Evolutionary conservation across 2,329 filamentous ascomycete species (phyloP).

Genomic region (Diaporthe nobilis): DNA sequence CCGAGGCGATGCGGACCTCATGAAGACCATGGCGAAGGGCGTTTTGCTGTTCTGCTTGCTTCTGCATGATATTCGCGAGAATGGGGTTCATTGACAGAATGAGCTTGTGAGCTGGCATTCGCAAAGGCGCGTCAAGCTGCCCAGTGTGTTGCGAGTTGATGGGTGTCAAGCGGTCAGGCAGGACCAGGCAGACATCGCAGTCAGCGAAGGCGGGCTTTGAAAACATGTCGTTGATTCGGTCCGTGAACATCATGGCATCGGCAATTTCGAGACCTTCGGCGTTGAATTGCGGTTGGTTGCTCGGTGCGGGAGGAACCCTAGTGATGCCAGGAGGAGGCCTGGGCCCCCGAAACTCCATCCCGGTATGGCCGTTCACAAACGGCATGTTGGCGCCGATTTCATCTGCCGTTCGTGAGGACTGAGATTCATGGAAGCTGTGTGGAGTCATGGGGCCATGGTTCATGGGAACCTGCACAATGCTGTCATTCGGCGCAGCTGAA

Average conservation of each 20-base stretch:
- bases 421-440: conserved; percentile 74
- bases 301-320: conserved; percentile 50
- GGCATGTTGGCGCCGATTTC: conserved; percentile 44
- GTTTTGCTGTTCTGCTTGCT: conserved; percentile 48
- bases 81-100: conserved; percentile 68
- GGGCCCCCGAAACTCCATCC: conserved; percentile 35
- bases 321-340: conserved; percentile 41
- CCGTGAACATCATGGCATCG: conserved; percentile 38
- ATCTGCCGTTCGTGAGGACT: conserved; percentile 64
- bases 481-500: conserved; percentile 52
- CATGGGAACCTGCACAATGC: conserved; percentile 47
- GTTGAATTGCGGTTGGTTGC: conserved; percentile 33
- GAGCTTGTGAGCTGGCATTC: conserved; percentile 68
- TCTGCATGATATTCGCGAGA: conserved; percentile 49
- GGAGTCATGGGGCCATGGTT: conserved; percentile 69
- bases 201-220: conserved; percentile 57
- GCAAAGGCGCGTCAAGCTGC: conserved; percentile 52
- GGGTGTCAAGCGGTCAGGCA: conserved; percentile 49
- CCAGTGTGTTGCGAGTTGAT: conserved; percentile 40
- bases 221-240: conserved; percentile 48
- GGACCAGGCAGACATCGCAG: conserved; percentile 58
- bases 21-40: conserved; percentile 43
- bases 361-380: conserved; percentile 37
- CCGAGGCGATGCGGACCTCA: conserved; percentile 62
- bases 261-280: conserved; percentile 36